A percentile compares a stretch with the other conserved stretches of the same genome.
Conservation (phyloP, 2,329 filamentous ascomycete species). For the Fonsecaea monophora region DNA sequence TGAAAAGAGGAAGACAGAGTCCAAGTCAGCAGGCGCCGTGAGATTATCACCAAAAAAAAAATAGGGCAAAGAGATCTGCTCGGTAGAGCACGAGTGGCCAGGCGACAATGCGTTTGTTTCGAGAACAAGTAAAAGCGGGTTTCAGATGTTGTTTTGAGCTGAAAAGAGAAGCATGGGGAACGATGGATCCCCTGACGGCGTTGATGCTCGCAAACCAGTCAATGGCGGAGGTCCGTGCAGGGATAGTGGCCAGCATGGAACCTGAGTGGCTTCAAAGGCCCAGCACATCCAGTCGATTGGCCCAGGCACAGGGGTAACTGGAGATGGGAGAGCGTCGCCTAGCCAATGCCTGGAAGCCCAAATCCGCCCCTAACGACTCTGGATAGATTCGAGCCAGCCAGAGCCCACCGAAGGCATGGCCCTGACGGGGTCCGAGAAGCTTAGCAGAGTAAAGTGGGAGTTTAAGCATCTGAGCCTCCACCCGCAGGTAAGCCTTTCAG, state of each 20-base stretch:
- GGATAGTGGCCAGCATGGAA: not conserved
- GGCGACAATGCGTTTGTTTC: slow-evolving; percentile 20
- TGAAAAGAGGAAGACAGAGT: slow-evolving; percentile 2
- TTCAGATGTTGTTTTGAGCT: slow-evolving; percentile 26
- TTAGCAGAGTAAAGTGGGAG: slow-evolving; percentile 11
- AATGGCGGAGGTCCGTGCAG: not conserved
- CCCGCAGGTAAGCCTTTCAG: no score
- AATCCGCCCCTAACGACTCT: slow-evolving; percentile 1
- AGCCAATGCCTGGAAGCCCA: slow-evolving; percentile 14
- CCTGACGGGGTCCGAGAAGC: slow-evolving; percentile 30
- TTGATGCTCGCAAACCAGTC: not conserved
- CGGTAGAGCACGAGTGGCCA: slow-evolving; percentile 7
- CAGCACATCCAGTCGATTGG: slow-evolving; percentile 15
- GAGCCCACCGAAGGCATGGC: not conserved
- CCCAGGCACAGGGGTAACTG: slow-evolving; percentile 10
- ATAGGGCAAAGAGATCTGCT: not conserved
- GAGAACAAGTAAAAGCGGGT: slow-evolving; percentile 12
- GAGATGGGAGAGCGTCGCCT: not conserved
- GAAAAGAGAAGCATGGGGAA: slow-evolving; percentile 15
- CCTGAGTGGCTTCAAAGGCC: not conserved
- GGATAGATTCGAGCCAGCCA: not conserved
- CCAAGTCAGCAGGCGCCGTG: slow-evolving; percentile 15
- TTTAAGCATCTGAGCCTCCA: not conserved
- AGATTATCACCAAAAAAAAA: slow-evolving; percentile 9
- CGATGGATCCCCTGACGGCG: slow-evolving; percentile 1